phyloP scores from a whole-genome alignment of 371 early-diverging fungal genomes.

The Mortierella sp. region DNA sequence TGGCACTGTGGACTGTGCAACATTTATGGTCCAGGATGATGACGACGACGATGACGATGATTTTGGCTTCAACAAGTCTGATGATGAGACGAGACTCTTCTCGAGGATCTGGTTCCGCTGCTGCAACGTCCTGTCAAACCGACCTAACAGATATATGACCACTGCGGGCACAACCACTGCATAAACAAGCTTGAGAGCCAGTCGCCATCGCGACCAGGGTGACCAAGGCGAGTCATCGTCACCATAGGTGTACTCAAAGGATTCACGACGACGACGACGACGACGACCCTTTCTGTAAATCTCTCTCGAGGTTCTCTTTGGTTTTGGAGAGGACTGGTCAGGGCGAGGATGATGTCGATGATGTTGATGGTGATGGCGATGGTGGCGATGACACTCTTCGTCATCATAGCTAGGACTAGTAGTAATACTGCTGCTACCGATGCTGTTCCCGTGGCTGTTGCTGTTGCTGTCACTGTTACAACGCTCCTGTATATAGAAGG shows the following conservation, averaged over 20 bases:
- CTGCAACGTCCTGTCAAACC: constrained; percentile 7
- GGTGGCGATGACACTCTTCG: neutral
- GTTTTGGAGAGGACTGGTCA: neutral
- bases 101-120: constrained; percentile 1
- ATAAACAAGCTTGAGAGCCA: constrained; percentile 29
- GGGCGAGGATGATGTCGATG: neutral
- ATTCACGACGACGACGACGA: neutral
- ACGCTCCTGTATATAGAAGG: too few relatives aligned
- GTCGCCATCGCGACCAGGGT: constrained; percentile 37
- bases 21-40: too few relatives aligned
- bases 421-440: neutral
- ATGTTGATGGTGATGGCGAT: neutral
- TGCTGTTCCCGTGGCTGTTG: neutral
- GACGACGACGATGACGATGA: neutral
- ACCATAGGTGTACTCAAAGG: neutral
- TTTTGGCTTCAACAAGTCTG: too few relatives aligned
- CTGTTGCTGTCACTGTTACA: constrained; percentile 1
- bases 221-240: constrained; percentile 13
- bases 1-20: too few relatives aligned
- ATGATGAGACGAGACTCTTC: neutral
- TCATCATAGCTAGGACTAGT: neutral
- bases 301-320: neutral
- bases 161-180: constrained; percentile 28
- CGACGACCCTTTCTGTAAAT: neutral
- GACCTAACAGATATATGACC: constrained; percentile 21